phyloP scores from a whole-genome alignment of 108 stramenopile genomes.

The Cylindrotheca fusiformis region DNA sequence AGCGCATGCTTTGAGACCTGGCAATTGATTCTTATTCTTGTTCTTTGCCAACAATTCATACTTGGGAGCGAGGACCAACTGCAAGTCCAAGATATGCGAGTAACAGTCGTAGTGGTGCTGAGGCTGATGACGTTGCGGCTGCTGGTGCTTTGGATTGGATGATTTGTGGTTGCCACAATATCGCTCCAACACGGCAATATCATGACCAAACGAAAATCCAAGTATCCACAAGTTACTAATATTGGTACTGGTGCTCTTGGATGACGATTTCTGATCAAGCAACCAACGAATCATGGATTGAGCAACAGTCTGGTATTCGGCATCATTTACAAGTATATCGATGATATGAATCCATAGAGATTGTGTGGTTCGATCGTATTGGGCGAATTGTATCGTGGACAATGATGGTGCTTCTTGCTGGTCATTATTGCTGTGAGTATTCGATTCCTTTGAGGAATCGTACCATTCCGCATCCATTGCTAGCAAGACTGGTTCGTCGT shows the following conservation, averaged over 20 bases:
- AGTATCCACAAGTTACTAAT: constrained; percentile 3
- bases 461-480: constrained; percentile 39
- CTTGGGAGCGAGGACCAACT: neutral
- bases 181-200: constrained; percentile 19
- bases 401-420: too few relatives aligned
- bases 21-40: constrained; percentile 3
- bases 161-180: neutral
- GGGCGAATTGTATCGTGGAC: too few relatives aligned
- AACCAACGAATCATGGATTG: too few relatives aligned
- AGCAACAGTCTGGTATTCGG: too few relatives aligned
- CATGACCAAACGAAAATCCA: constrained; percentile 37
- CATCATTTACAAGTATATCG: too few relatives aligned
- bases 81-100: constrained; percentile 25
- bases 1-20: constrained; percentile 24
- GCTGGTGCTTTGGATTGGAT: neutral
- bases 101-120: neutral
- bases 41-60: too few relatives aligned
- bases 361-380: too few relatives aligned
- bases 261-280: too few relatives aligned
- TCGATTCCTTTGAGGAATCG: neutral
- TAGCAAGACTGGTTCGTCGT: constrained; percentile 19
- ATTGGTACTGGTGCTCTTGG: too few relatives aligned
- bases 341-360: too few relatives aligned
- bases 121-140: neutral
- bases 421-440: too few relatives aligned